Evolutionary conservation across 176 grass and related monocot species (phyloP), one percentile per base, ranked within the genome.

Genomic region (Alloteropsis semialata): DNA sequence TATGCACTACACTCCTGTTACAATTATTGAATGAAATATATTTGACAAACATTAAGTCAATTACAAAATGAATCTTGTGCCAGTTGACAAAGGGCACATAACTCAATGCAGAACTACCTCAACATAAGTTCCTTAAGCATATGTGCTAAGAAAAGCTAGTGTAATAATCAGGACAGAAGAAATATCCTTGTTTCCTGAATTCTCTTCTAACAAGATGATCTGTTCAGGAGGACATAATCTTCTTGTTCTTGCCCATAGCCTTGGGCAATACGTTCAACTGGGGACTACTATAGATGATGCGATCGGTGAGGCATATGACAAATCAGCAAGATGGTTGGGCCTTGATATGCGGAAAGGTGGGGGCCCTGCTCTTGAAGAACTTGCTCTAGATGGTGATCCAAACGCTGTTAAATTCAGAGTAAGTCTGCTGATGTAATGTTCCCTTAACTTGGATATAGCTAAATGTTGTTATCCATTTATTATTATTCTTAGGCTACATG

Each of bases 251-350:
- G 92, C 91, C 76, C 90, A 93, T 59, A 70, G 54, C 48, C 88
- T 98, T 75, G 96, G 96, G 37, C 79, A 98, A n/a, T 98, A 98
- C 75, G 82, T 94, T 88, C 96, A 98, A 87, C 84, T 98, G 84
- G 96, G 96, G 15, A 98, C 96, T 48, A 98, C 86, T 46, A 85
- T 98, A 91, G 96, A 98, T 84, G 96, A 98, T 80, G 92, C 96
- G n/a, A 98, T 98, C 77, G 96, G 96, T 62, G 96, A 98, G 85
- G 96, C 96, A 81, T 98, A 98, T 84, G 96, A 98, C 78, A 95
- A 98, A 63, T 91, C 92, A 73, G 96, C 96, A 71, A 93, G 96
- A 81, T 98, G 92, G 96, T 79, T 98, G 64, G 96, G 96, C 42
- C 96, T 98, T 80, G 92, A 98, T 89, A 95, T 98, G 15, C 71